phyloP scores from a whole-genome alignment of 2,329 filamentous ascomycete genomes.

The Coniochaeta sp. region DNA sequence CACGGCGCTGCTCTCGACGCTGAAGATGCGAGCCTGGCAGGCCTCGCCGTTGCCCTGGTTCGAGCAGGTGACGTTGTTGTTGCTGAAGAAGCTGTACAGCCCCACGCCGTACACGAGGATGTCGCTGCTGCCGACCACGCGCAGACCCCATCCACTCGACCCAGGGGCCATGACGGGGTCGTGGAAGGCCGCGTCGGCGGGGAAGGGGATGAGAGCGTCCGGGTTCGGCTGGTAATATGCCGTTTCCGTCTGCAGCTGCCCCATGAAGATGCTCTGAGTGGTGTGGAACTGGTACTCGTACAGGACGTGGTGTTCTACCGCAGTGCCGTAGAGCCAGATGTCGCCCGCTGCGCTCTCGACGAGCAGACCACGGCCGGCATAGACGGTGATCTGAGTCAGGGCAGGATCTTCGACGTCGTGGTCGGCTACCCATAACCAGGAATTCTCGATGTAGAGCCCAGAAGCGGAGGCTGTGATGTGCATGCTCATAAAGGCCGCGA shows the following conservation, averaged over 20 bases:
- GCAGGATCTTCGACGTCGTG: conserved; percentile 16
- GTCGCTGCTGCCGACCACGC: conserved; percentile 44
- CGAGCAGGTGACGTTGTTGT: conserved; percentile 39
- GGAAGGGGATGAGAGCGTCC: conserved; percentile 44
- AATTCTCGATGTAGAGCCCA: conserved; percentile 29
- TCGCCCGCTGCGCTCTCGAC: conserved; percentile 29
- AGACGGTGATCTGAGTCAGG: conserved; percentile 21
- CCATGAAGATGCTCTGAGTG: conserved; percentile 51
- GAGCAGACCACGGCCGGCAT: conserved; percentile 23
- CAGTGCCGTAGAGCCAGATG: conserved; percentile 53
- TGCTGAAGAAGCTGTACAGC: conserved; percentile 53
- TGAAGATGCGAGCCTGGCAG: conserved; percentile 32
- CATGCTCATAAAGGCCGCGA: conserved; percentile 29
- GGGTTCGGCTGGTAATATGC: conserved; percentile 60
- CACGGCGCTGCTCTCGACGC: conserved; percentile 26
- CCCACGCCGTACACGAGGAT: conserved; percentile 52
- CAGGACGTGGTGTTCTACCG: conserved; percentile 52
- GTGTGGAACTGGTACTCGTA: conserved; percentile 57
- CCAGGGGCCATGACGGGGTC: conserved; percentile 45
- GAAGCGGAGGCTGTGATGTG: conserved; percentile 25
- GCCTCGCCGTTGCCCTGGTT: conserved; percentile 23
- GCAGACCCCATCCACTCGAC: conserved; percentile 47
- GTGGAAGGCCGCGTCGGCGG: conserved; percentile 22
- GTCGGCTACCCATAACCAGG: conserved; percentile 23
- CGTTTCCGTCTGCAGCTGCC: conserved; percentile 58